Evolutionary conservation across 2,329 filamentous ascomycete species (phyloP), one percentile per base, ranked within the genome.

Genomic region (Metarhizium robertsii): DNA sequence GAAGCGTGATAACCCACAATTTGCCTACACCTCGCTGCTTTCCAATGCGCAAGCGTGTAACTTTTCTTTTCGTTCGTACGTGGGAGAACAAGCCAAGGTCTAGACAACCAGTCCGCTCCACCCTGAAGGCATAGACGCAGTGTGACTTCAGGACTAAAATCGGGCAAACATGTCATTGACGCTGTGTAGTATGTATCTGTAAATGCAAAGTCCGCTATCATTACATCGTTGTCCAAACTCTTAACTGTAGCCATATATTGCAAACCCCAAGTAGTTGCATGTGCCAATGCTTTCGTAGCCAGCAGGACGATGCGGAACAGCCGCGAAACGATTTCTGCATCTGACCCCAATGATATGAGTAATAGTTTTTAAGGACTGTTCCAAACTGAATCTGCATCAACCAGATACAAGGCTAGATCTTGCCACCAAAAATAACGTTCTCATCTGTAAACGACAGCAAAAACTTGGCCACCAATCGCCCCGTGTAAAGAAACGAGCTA

Each of bases 81-180:
- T 83, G 81, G 80, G 78, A 84, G 79, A 83, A 75, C 64, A 77
- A 83, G 66, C 72, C 71, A 69, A 76, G 80, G 81, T 79, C 80
- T 83, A 83, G 81, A 84, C 81, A 84, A 79, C 81, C 81, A 67
- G 79, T 81, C 80, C 77, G 73, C 76, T 84, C 81, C 81, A 84
- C 81, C 81, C 81, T 81, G 80, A 72, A 78, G 74, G 72, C 75
- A 79, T 77, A 73, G 75, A 79, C 29, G 30, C 58, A 61, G 75
- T 83, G 78, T 78, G 79, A 71, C 71, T 75, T 74, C 76, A 75
- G 81, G 81, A 84, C 81, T 84, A 84, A 77, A 77, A 76, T 74
- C 75, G 78, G 80, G 79, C 79, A 78, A 66, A 84, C 78, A 83
- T 76, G 55, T 4, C 59, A 51, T 49, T 63, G 59, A n/a, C 38